Evolutionary conservation across 2,329 filamentous ascomycete genomes (phyloP).

Genomic region (Colletotrichum coccodes): DNA sequence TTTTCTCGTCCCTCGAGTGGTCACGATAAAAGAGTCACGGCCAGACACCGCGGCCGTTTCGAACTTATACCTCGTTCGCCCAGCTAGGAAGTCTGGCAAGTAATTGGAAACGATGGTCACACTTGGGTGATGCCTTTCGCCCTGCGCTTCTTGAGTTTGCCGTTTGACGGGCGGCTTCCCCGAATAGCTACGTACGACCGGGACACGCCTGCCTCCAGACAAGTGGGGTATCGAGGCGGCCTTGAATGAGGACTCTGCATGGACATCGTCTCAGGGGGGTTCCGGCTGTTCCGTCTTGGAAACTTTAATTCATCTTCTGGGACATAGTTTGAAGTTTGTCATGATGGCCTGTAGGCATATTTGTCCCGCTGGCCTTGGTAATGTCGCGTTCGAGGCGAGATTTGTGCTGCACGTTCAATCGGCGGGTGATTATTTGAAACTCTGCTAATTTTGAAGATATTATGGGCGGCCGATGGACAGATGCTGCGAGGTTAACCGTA

Average conservation of each 20-base stretch:
- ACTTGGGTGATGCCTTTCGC: too few relatives aligned
- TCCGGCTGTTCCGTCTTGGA: not conserved
- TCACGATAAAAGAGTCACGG: too few relatives aligned
- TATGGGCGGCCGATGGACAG: not conserved
- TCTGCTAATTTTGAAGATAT: not conserved
- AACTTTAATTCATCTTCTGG: conserved; percentile 2
- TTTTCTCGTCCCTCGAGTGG: too few relatives aligned
- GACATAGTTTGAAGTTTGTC: not conserved
- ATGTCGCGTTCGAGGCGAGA: not conserved
- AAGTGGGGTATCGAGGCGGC: not conserved
- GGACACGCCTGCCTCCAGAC: not conserved
- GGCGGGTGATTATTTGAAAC: not conserved
- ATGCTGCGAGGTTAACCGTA: not conserved
- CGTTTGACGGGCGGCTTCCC: not conserved
- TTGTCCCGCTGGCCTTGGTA: not conserved
- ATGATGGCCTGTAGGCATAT: not conserved
- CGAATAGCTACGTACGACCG: not conserved
- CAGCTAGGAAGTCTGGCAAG: too few relatives aligned
- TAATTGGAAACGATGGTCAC: not conserved
- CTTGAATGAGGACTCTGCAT: too few relatives aligned
- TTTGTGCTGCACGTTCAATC: not conserved
- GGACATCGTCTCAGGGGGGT: not conserved
- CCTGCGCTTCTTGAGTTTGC: not conserved
- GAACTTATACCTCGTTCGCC: too few relatives aligned
- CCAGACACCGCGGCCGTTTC: too few relatives aligned